These are phyloP conservation scores for Nemania diffusa DNA, from an alignment of 2,329 filamentous ascomycete species.

Conservation along the genomic window DNA sequence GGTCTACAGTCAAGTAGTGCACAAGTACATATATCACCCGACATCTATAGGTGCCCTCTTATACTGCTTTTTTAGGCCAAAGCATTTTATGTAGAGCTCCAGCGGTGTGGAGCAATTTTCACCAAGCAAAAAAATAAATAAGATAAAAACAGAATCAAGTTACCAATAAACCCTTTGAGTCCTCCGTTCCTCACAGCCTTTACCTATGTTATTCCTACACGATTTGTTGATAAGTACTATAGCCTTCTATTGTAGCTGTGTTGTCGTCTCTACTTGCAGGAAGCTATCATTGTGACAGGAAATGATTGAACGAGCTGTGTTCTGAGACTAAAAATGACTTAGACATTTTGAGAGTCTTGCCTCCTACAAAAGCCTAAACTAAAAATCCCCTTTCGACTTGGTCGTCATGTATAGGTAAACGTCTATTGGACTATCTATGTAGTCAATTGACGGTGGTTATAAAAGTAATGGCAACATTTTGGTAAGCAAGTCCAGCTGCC, in stretches of 20 bases:
- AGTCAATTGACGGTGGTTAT: too few species aligned
- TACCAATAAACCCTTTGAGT: not conserved
- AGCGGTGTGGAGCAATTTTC: not conserved
- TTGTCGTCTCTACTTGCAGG: too few species aligned
- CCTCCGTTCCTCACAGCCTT: not conserved
- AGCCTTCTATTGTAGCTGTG: not conserved
- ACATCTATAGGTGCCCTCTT: not conserved
- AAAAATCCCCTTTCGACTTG: too few species aligned
- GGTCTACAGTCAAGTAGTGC: not conserved
- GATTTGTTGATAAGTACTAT: not conserved
- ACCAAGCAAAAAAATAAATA: not conserved
- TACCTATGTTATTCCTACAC: not conserved
- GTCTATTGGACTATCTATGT: too few species aligned
- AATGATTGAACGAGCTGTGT: not conserved
- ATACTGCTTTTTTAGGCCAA: not conserved
- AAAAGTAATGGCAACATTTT: too few species aligned
- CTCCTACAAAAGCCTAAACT: too few species aligned
- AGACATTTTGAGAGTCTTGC: too few species aligned
- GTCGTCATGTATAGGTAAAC: too few species aligned
- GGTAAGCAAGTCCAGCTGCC: too few species aligned
- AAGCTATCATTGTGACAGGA: not conserved
- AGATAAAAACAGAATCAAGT: constrained; percentile 9
- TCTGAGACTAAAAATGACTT: not conserved
- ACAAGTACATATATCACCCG: constrained; percentile 7
- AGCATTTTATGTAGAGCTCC: not conserved